Conservation (phyloP, 148 eudicot species). For the Rheum nobile region DNA sequence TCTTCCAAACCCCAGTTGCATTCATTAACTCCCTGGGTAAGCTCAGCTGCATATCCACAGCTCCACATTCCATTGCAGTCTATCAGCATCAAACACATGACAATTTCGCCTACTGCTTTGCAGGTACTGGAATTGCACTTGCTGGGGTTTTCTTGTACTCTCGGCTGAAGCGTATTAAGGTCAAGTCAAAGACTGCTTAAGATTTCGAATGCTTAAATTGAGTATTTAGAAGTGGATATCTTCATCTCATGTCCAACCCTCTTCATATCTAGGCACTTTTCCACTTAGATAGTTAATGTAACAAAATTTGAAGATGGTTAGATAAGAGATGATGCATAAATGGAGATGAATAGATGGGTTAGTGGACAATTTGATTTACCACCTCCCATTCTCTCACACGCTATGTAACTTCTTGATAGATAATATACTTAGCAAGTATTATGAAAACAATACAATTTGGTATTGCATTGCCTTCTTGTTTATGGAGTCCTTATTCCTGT, state of each 20-base stretch:
- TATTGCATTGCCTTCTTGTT: neutral
- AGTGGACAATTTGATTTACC: neutral
- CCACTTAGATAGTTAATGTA: neutral
- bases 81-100: neutral
- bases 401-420: neutral
- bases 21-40: slow-evolving; percentile 72
- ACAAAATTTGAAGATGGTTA: neutral
- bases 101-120: slow-evolving; percentile 4
- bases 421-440: neutral
- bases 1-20: slow-evolving; percentile 76
- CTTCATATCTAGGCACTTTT: neutral
- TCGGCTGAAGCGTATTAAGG: slow-evolving; percentile 55
- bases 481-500: neutral
- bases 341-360: neutral
- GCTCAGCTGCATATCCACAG: neutral
- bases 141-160: slow-evolving; percentile 95
- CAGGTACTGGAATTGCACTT: slow-evolving; percentile 87
- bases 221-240: neutral
- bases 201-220: neutral
- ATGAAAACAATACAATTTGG: neutral
- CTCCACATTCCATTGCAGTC: neutral
- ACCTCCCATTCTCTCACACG: neutral
- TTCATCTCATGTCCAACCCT: neutral
- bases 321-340: neutral
- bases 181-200: slow-evolving; percentile 61